Evolutionary conservation across 2,329 filamentous ascomycete genomes (phyloP), one percentile per base, ranked within the genome.

Genomic region (Cordyceps cateniannulata): DNA sequence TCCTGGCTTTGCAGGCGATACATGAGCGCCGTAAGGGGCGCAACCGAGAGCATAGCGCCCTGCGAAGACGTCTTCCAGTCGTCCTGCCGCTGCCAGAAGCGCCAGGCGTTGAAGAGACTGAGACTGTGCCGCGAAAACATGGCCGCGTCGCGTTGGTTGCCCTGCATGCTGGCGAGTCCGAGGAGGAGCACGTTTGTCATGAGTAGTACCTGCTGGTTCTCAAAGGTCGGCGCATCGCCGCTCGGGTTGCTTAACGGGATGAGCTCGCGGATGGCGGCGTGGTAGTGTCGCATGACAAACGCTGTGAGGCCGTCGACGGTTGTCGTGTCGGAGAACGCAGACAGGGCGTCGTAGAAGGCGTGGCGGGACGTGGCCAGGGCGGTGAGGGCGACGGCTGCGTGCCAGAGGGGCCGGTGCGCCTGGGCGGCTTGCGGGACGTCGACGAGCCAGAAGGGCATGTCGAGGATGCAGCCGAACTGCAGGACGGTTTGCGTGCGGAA

Each of bases 351-450:
- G 29, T 25, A 8, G 44, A 35, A 8, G 7, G 22, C 32, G 32
- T 35, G 32, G 7, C 3, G 2, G 32, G 32, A 9, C 32, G 32
- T 35, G 32, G 32, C 32, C 32, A 35, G 32, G 32, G 32, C 32
- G 32, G 32, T 12, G 32, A 35, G 32, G 4, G 32, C 32, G 32
- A 35, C 32, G 32, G 32, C 32, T 9, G 55, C 55, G 42, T 58
- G 55, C 55, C 55, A 58, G 10, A 58, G 7, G 4, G 55, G 22
- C 2, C 44, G 55, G 27, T 58, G 45, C 8, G 55, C 44, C 32
- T 58, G 55, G 14, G 55, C 55, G 14, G 55, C 55, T 27, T 49
- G 55, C 2, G 44, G 55, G 8, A 58, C 55, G 22, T 58, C 55
- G 7, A 58, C 10, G 10, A 49, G 55, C 55, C 55, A 58, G 20